These are phyloP conservation scores for Pholiota conissans DNA, from an alignment of 768 basidiomycete species.

Conservation along the genomic window DNA sequence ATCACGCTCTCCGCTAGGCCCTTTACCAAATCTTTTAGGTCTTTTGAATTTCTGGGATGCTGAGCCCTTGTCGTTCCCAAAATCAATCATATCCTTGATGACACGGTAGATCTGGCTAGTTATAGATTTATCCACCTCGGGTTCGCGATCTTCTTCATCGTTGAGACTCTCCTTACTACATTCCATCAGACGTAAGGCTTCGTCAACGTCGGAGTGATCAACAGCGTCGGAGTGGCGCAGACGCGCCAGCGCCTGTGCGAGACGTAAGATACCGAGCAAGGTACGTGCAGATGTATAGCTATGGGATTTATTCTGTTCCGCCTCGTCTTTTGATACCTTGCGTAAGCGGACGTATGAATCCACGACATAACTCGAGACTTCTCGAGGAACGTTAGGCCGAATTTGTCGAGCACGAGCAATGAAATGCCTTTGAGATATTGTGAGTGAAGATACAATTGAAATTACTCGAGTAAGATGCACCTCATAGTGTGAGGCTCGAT, in stretches of 20 bases:
- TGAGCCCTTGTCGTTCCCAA: constrained; percentile 30
- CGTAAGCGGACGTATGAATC: constrained; percentile 95
- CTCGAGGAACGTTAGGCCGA: constrained; percentile 86
- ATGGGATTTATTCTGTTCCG: constrained; percentile 83
- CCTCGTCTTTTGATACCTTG: constrained; percentile 89
- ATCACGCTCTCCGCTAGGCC: constrained; percentile 69
- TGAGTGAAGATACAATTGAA: constrained; percentile 6
- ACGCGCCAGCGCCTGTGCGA: constrained; percentile 93
- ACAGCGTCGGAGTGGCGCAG: constrained; percentile 84
- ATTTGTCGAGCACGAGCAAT: constrained; percentile 88
- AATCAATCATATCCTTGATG: constrained; percentile 81
- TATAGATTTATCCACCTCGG: constrained; percentile 74
- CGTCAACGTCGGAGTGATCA: constrained; percentile 87
- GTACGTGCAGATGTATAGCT: constrained; percentile 97
- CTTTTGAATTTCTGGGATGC: constrained; percentile 22
- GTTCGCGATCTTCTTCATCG: constrained; percentile 73
- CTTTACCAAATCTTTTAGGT: constrained; percentile 60
- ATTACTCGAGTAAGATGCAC: constrained; percentile 37
- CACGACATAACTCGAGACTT: constrained; percentile 91
- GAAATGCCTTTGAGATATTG: constrained; percentile 67
- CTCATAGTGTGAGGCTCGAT: constrained; percentile 88
- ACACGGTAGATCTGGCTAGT: constrained; percentile 87
- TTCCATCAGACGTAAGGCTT: constrained; percentile 95
- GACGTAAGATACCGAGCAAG: constrained; percentile 89
- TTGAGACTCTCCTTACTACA: constrained; percentile 90